Percentiles rank a stretch among this genome's conserved stretches.
phyloP scores from a whole-genome alignment of 345 rosid species.

The Dimocarpus longan region DNA sequence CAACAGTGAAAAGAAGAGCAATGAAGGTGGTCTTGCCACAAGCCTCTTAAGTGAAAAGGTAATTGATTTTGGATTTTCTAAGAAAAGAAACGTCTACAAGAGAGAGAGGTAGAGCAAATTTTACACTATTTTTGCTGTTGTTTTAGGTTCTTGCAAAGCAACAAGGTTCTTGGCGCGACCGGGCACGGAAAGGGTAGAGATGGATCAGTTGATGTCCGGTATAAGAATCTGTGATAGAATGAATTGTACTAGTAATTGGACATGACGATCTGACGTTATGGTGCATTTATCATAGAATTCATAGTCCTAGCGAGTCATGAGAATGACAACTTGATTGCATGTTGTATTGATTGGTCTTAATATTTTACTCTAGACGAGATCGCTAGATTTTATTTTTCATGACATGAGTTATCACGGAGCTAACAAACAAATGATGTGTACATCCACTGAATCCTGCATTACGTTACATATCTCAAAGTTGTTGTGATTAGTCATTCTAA shows the following conservation, averaged over 20 bases:
- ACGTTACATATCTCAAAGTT: background rate
- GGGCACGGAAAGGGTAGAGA: constrained; percentile 67
- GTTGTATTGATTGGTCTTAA: background rate
- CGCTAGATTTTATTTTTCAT: too few relatives aligned
- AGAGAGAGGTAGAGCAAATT: constrained; percentile 1
- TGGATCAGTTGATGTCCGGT: constrained; percentile 10
- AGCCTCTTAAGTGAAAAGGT: constrained; percentile 86
- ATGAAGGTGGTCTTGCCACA: constrained; percentile 33
- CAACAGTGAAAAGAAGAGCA: constrained; percentile 36
- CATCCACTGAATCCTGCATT: background rate
- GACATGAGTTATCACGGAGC: too few relatives aligned
- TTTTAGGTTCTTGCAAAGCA: constrained; percentile 87
- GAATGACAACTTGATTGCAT: background rate
- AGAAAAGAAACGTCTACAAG: background rate
- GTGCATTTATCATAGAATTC: background rate
- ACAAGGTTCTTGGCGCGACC: constrained; percentile 96
- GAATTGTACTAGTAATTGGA: background rate
- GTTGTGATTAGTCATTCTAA: background rate
- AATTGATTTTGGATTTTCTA: background rate
- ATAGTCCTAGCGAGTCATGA: too few relatives aligned
- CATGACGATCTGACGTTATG: background rate
- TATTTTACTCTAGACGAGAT: too few relatives aligned
- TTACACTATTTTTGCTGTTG: background rate
- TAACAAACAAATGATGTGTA: too few relatives aligned
- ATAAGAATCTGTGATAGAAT: background rate